Base-by-base conservation (phyloP, 305 asterid species). In the Fraxinus greggii region DNA sequence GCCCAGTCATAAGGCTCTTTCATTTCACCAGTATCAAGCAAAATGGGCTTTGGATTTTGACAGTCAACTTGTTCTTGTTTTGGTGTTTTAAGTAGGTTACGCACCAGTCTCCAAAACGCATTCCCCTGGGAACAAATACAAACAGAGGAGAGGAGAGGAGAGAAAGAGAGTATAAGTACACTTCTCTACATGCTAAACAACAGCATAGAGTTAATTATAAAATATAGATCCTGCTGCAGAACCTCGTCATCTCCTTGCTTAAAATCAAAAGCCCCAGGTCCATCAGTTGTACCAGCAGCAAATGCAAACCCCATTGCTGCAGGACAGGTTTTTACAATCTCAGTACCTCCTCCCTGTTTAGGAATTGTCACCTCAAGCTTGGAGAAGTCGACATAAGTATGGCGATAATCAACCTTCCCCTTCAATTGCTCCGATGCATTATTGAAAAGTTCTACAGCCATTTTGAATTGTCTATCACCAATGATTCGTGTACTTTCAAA, bases 271-370 rank as follows among this genome's bases (percentile, higher is more conserved):
- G 99, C 99, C 81, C 99, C 99, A 21, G 99, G 99, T 76, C 99
- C 99, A 85, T 97, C 99, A 36, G 99, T 97, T 81, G 99, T 97
- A 83, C 99, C 99, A 63, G 99, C 99, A 80, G 99, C 99, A 89
- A 97, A 94, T 48, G 93, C 97, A 89, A 97, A 97, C 10, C 99
- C 99, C 99, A 97, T 92, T 10, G 99, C 97, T 19, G 99, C 98
- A 74, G 99, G 98, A 84, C 99, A 97, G 35, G 99, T 97, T 87
- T 89, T 93, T 17, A 89, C 93, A 40, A 80, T 90, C 81, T 91
- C 86, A 67, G 84, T 80, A 82, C 89, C 89, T 69, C 92, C 96
- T 24, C 89, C 95, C 81, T 88, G 89, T 80, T 87, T 89, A 23
- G 92, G 82, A 73, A 93, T 89, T 79, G 93, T 89, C 77, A 97